Evolutionary conservation across 2,329 filamentous ascomycete genomes (phyloP).

Genomic region (Monilinia fructigena): DNA sequence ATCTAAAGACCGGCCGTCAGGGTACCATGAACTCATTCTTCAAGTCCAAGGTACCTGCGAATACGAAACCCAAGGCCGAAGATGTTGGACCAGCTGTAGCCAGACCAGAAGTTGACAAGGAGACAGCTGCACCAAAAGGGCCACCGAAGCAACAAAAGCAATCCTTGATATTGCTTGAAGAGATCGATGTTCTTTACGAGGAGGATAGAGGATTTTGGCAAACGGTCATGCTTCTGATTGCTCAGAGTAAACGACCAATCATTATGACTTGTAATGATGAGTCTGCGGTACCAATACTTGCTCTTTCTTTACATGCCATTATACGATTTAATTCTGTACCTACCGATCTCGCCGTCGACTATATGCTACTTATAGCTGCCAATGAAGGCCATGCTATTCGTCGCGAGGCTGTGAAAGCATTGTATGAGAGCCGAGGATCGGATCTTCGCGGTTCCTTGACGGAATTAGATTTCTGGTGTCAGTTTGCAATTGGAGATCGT

Average conservation of each 20-base stretch:
- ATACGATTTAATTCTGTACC: conserved; percentile 72
- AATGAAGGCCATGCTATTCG: conserved; percentile 82
- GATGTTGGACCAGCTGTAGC: conserved; percentile 36
- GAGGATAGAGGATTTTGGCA: conserved; percentile 96
- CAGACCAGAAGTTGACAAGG: conserved; percentile 26
- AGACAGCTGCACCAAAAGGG: conserved; percentile 23
- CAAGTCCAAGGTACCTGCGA: conserved; percentile 50
- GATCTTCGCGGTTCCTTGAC: conserved; percentile 80
- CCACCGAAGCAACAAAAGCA: conserved; percentile 66
- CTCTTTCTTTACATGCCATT: conserved; percentile 79
- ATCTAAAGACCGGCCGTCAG: conserved; percentile 68
- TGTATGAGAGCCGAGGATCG: conserved; percentile 66
- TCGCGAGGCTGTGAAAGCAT: conserved; percentile 61
- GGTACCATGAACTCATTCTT: conserved; percentile 82
- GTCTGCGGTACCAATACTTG: conserved; percentile 70
- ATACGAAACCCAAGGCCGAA: conserved; percentile 30
- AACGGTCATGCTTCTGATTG: conserved; percentile 73
- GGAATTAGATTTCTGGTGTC: conserved; percentile 95
- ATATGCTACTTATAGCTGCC: conserved; percentile 78
- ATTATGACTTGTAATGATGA: conserved; percentile 96
- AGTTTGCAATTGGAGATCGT: conserved; percentile 88
- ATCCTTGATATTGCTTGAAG: conserved; percentile 89
- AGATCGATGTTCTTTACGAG: conserved; percentile 90
- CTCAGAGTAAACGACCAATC: conserved; percentile 85
- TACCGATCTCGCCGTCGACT: conserved; percentile 68